Conservation (phyloP, 2,329 filamentous ascomycete genomes). For the Penicillium sp. region DNA sequence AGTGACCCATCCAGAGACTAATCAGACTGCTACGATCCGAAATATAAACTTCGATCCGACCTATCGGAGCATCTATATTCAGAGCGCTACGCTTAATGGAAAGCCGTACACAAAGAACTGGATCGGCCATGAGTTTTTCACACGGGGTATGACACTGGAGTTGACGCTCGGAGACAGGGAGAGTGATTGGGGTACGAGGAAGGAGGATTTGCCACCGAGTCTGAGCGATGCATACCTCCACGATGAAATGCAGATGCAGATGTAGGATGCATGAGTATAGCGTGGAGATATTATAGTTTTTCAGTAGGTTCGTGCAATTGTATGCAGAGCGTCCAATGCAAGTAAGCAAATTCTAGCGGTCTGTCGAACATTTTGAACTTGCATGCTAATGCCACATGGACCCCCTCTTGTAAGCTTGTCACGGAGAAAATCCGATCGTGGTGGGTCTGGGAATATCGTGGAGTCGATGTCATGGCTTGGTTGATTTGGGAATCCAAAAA, state of each 20-base stretch:
- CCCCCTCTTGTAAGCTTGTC: neutral
- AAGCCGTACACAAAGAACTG: slow-evolving; percentile 64
- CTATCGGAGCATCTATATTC: slow-evolving; percentile 64
- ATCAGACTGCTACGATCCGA: slow-evolving; percentile 61
- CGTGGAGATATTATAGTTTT: slow-evolving; percentile 1
- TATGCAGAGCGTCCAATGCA: slow-evolving; percentile 9
- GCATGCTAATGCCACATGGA: neutral
- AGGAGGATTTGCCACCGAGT: slow-evolving; percentile 63
- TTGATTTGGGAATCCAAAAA: neutral
- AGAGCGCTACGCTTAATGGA: slow-evolving; percentile 66
- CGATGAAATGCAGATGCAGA: slow-evolving; percentile 8
- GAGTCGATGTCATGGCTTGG: neutral
- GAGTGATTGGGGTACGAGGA: slow-evolving; percentile 65
- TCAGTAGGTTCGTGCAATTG: neutral
- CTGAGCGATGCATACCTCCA: slow-evolving; percentile 22
- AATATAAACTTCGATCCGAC: slow-evolving; percentile 63
- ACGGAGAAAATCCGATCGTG: slow-evolving; percentile 16
- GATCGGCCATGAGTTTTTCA: slow-evolving; percentile 69
- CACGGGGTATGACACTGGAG: slow-evolving; percentile 65
- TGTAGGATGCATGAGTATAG: slow-evolving; percentile 7
- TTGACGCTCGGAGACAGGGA: slow-evolving; percentile 63
- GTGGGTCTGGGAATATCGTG: slow-evolving; percentile 10
- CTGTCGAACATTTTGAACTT: slow-evolving; percentile 4
- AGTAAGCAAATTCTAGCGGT: slow-evolving; percentile 6
- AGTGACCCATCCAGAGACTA: slow-evolving; percentile 60